Evolutionary conservation across 164 flowering plant genomes (phyloP).

Genomic region (Magnolia kwangsiensis): DNA sequence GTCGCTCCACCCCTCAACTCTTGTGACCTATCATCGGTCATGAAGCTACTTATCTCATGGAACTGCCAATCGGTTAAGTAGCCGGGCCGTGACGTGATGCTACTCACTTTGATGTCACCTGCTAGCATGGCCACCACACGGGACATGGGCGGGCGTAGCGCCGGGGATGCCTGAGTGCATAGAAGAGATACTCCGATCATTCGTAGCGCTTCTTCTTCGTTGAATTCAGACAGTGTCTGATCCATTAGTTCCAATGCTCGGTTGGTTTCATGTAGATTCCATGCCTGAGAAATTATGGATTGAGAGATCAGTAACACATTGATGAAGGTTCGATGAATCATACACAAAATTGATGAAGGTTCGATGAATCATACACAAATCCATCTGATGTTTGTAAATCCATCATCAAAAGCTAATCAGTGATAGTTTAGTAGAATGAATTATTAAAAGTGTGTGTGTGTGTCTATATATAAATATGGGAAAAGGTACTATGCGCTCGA

Average conservation of each 20-base stretch:
- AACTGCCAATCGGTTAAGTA: constrained; percentile 40
- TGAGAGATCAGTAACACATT: too few relatives aligned
- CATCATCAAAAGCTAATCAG: too few relatives aligned
- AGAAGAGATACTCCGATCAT: constrained; percentile 41
- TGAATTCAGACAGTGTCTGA: constrained; percentile 22
- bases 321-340: too few relatives aligned
- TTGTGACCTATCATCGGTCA: background rate
- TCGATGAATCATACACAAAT: too few relatives aligned
- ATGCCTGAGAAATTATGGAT: constrained; percentile 29
- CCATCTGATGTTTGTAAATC: too few relatives aligned
- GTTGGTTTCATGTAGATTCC: constrained; percentile 42
- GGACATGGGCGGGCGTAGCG: constrained; percentile 38
- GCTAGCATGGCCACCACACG: constrained; percentile 48
- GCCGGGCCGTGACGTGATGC: constrained; percentile 31
- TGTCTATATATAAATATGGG: too few relatives aligned
- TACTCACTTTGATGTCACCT: constrained; percentile 41
- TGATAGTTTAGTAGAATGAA: too few relatives aligned
- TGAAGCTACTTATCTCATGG: constrained; percentile 28
- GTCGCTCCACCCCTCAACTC: background rate
- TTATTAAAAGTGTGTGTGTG: too few relatives aligned
- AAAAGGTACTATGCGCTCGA: too few relatives aligned
- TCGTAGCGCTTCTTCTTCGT: constrained; percentile 34
- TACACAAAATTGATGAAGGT: too few relatives aligned
- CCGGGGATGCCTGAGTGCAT: constrained; percentile 55
- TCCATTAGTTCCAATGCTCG: constrained; percentile 36